Evolutionary conservation across 2,329 filamentous ascomycete species (phyloP).

Genomic region (Metarhizium robertsii): DNA sequence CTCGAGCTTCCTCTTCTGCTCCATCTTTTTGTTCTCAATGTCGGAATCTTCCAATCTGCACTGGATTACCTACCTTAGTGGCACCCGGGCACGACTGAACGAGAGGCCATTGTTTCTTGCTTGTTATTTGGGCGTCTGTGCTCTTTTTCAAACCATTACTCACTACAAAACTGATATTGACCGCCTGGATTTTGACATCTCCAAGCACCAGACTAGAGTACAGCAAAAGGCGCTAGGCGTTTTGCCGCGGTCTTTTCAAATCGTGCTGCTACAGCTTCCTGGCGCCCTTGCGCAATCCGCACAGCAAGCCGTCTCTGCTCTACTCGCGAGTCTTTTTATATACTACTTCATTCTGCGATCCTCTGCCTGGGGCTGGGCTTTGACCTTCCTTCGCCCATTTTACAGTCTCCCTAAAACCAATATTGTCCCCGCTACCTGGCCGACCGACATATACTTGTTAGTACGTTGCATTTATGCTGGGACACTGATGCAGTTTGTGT

Average conservation of each 20-base stretch:
- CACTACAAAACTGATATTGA: slow-evolving; percentile 72
- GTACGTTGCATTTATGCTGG: slow-evolving; percentile 52
- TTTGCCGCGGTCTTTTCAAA: slow-evolving; percentile 22
- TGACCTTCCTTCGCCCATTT: slow-evolving; percentile 61
- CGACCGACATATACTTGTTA: slow-evolving; percentile 46
- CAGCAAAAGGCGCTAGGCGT: slow-evolving; percentile 15
- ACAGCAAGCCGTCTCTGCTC: slow-evolving; percentile 29
- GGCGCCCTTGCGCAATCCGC: slow-evolving; percentile 26
- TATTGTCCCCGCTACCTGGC: slow-evolving; percentile 49
- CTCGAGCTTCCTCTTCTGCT: slow-evolving; percentile 71
- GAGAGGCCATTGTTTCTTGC: slow-evolving; percentile 79
- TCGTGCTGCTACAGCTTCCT: slow-evolving; percentile 29
- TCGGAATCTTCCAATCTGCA: slow-evolving; percentile 51
- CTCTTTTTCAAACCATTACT: slow-evolving; percentile 55
- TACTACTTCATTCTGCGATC: slow-evolving; percentile 56
- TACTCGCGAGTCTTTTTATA: slow-evolving; percentile 40
- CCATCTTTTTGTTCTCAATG: slow-evolving; percentile 69
- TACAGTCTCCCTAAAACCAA: slow-evolving; percentile 68
- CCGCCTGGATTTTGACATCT: slow-evolving; percentile 37
- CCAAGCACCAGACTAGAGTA: slow-evolving; percentile 12
- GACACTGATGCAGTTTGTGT: slow-evolving; percentile 59
- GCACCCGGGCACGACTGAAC: slow-evolving; percentile 69
- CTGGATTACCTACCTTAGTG: slow-evolving; percentile 63
- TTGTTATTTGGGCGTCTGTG: slow-evolving; percentile 58
- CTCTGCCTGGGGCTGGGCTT: slow-evolving; percentile 58